Evolutionary conservation across 176 grass and related monocot species (phyloP).

Genomic region (Juncus effusus): DNA sequence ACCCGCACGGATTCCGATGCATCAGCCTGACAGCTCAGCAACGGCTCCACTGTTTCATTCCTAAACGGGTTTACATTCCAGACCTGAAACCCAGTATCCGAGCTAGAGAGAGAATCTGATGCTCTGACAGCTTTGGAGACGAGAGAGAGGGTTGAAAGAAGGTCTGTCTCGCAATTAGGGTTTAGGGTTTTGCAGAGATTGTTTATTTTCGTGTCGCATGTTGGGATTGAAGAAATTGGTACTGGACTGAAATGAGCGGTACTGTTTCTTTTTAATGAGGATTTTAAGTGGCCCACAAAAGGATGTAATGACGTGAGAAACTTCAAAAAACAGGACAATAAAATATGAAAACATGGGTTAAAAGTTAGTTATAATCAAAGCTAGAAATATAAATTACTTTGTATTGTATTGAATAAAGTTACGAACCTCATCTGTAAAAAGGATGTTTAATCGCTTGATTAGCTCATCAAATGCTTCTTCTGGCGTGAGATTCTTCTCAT

Average conservation of each 20-base stretch:
- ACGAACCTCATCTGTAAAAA: conserved; percentile 70
- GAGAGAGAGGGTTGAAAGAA: conserved; percentile 53
- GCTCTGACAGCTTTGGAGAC: conserved; percentile 63
- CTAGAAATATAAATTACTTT: neutral
- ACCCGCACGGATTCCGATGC: conserved; percentile 37
- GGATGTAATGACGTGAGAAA: conserved; percentile 82
- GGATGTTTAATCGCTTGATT: conserved; percentile 56
- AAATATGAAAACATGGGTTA: neutral
- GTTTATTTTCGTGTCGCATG: conserved; percentile 74
- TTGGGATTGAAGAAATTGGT: conserved; percentile 53
- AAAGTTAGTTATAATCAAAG: neutral
- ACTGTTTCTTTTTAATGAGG: conserved; percentile 47
- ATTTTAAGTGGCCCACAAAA: conserved; percentile 68
- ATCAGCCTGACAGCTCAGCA: conserved; percentile 35
- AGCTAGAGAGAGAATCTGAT: conserved; percentile 41
- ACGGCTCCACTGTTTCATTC: conserved; percentile 40
- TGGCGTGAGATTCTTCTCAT: conserved; percentile 43
- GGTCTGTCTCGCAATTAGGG: conserved; percentile 56
- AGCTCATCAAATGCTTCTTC: conserved; percentile 81
- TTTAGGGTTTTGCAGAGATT: conserved; percentile 68
- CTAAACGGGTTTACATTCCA: conserved; percentile 47
- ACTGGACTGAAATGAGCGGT: conserved; percentile 50
- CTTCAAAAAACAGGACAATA: conserved; percentile 33
- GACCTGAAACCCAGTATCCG: conserved; percentile 54
- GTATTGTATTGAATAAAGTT: neutral